Base-by-base conservation (phyloP, 768 basidiomycete genomes). In the Tulasnella sp. region DNA sequence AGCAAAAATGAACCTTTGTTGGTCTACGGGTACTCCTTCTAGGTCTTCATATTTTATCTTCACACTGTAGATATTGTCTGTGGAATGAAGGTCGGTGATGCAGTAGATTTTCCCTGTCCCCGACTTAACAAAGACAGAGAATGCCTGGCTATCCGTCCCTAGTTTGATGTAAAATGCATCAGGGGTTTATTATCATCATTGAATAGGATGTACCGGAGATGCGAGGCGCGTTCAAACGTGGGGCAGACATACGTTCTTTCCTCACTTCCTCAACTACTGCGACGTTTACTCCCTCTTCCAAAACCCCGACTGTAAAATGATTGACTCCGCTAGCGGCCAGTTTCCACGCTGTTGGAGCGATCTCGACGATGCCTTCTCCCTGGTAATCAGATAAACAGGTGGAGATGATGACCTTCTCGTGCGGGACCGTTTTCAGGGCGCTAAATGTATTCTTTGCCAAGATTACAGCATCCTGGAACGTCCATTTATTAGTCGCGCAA, bases 201-300 rank as follows among this genome's bases (percentile, higher is more conserved):
- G 54, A 58, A 6, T 58, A 20, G 6, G 6, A 58, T 22, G 20
- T 58, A 58, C 54, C 54, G 18, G 8, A 6, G 18, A 22, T 22
- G 20, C n/a, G 54, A 22, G 16, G 18, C 54, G 24, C 54, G 5
- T 14, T 46, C 14, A 14, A 46, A 6, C 7, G 44, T 22, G 54
- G 6, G 8, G 24, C 54, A 22, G 9, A 5, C 8, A 8, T 22
- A 7, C 6, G 11, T 22, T 58, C 54, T 7, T 20, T 7, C 24
- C 24, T 22, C 20, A 8, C 54, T n/a, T 58, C n/a, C 6, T 58
- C 54, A 20, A 6, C 16, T 58, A 11, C 18, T 58, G 9, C 54
- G 6, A 58, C 54, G 5, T 58, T n/a, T 8, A 58, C 6, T 8
- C n/a, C n/a, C n/a, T n/a, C n/a, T 22, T 20, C 54, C 60, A 87